Evolutionary conservation across 2,329 filamentous ascomycete species (phyloP), one percentile per base, ranked within the genome.

Genomic region (Pestalotiopsis sp.): DNA sequence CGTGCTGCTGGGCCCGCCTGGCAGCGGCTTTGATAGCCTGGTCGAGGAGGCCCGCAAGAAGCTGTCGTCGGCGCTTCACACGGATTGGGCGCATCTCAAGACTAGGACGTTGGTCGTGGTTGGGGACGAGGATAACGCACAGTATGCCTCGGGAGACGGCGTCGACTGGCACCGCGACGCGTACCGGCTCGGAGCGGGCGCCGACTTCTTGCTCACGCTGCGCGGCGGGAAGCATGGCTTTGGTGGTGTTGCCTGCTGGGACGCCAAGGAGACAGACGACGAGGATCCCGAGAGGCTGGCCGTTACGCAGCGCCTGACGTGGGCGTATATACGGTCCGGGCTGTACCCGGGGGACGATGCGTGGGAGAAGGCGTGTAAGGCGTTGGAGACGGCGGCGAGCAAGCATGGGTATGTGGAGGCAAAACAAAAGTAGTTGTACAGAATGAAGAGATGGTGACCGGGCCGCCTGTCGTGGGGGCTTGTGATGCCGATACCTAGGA

Each of bases 131-230:
- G 82, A 83, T 41, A 72, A 74, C 14, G 74, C 73, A 36, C 73
- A 79, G 13, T 74, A 80, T 49, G 71, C 81, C 6, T 78, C 77
- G 1, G 69, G 65, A 1, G 76, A 79, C 12, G 81, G 79, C 0
- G 75, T 78, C 1, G 78, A 79, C 57, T 84, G 81, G 78, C 81
- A 83, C 66, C 77, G 76, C 6, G 81, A 83, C 65, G 68, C 78
- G 38, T 83, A 82, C 69, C 66, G 62, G 6, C 67, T 74, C 3
- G 73, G 77, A 13, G 73, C 77, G 1, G 80, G 80, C 0, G 71
- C 76, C 2, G 83, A 83, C 69, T 75, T 75, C 41, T 69, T 82
- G 66, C 70, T 83, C 4, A 77, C 70, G 31, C 65, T 83, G 11
- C 23, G 14, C 25, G 78, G 77, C 12, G 80, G 70, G 1, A 76